Base-by-base conservation (phyloP, 192 early-diverging fungal genomes). In the Coemansia sp. region DNA sequence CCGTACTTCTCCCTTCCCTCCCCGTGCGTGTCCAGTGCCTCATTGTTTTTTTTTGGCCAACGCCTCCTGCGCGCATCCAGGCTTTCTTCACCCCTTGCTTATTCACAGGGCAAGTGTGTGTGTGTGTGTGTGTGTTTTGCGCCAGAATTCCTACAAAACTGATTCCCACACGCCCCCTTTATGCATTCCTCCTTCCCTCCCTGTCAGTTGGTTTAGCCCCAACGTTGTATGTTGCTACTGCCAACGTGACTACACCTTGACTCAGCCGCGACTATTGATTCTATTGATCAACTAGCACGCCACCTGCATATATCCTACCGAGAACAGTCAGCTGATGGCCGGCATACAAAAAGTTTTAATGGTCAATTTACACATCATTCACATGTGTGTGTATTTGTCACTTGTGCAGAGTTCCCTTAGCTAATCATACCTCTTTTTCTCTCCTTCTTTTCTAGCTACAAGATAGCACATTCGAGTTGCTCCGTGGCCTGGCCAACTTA, bases 401-500 rank as follows among this genome's bases (percentile, higher is more conserved):
- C 46, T 23, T 21, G 46, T 19, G 39, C 12, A 11, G 46, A 48
- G 21, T 21, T 48, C 46, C 46, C 5, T 48, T 48, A 19, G 46
- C 46, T 48, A 48, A 48, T 48, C n/a, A 21, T 48, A 48, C 46
- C 8, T 48, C 19, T 73, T 11, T 37, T 21, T 29, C 44, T 44
- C 15, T 34, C n/a, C 10, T 62, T 36, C 9, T 36, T 67, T n/a
- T 61, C 50, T 82, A 82, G 80, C 67, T 83, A 44, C 82, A 84
- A 59, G 76, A 84, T 42, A 84, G 82, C 66, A 76, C 82, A 10
- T 73, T 67, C 31, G 82, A 84, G 66, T 65, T 84, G 21, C 70
- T 83, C 45, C 72, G 80, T 41, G 80, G 80, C 9, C 67, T 83
- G 27, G 63, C 75, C 21, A 76, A 70, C 17, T 64, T 82, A 6